phyloP scores from a whole-genome alignment of 345 rosid species.

The Aquilaria malaccensis region DNA sequence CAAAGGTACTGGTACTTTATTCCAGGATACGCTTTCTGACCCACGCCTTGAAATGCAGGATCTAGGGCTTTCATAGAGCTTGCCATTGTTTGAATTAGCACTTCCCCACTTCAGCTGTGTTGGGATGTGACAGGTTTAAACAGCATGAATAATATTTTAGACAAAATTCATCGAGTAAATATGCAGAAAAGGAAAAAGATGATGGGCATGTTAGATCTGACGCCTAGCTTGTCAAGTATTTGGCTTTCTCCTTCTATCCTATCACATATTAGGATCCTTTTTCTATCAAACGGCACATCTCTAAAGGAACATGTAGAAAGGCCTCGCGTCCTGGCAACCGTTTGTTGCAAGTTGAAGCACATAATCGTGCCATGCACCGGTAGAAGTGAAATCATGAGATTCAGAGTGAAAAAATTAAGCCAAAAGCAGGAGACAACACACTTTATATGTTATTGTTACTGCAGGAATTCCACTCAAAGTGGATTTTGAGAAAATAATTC shows the following conservation, averaged over 20 bases:
- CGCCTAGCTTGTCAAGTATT: too few relatives aligned
- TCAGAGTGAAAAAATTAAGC: slow-evolving; percentile 2
- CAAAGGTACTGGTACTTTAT: background rate
- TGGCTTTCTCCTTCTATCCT: too few relatives aligned
- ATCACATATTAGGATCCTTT: too few relatives aligned
- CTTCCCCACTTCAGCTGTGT: slow-evolving; percentile 10
- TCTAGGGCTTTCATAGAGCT: slow-evolving; percentile 70
- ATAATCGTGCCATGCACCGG: too few relatives aligned
- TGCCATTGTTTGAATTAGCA: slow-evolving; percentile 48
- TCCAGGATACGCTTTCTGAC: slow-evolving; percentile 90
- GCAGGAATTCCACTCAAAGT: background rate
- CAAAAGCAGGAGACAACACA: background rate
- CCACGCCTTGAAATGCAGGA: slow-evolving; percentile 95
- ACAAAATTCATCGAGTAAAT: too few relatives aligned
- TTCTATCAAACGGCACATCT: too few relatives aligned
- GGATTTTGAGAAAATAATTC: slow-evolving; percentile 7
- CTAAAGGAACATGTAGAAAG: too few relatives aligned
- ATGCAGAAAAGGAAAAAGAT: too few relatives aligned
- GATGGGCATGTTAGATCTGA: too few relatives aligned
- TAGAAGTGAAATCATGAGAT: slow-evolving; percentile 3
- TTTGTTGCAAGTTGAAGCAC: too few relatives aligned
- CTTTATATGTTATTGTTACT: background rate
- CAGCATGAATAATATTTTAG: background rate
- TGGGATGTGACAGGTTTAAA: slow-evolving; percentile 9
- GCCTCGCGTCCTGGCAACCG: too few relatives aligned